These are phyloP conservation scores for Candida methanosorbosa DNA, from an alignment of 805 yeast genomes.

Conservation along the genomic window DNA sequence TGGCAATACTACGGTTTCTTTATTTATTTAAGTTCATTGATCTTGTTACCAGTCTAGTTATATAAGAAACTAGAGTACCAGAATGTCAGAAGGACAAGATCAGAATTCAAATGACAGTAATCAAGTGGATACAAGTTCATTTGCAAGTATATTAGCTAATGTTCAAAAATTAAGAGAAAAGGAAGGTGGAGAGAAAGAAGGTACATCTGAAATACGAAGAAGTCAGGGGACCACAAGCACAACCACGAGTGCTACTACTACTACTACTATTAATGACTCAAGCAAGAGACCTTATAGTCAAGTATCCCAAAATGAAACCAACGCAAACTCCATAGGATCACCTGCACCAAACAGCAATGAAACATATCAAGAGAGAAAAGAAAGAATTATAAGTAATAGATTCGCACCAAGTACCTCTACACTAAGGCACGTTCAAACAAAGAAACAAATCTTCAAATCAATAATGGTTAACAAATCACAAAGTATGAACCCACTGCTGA, in stretches of 20 bases:
- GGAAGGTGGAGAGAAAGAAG: slow-evolving; percentile 11
- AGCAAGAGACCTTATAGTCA: no score
- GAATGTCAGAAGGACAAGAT: no score
- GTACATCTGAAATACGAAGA: no score
- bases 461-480: slow-evolving; percentile 58
- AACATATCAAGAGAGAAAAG: not conserved
- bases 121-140: slow-evolving; percentile 42
- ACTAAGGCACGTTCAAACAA: slow-evolving; percentile 8
- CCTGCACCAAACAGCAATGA: not conserved
- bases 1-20: no score
- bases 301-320: not conserved
- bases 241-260: not conserved
- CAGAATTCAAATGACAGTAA: no score
- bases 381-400: not conserved
- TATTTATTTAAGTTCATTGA: no score
- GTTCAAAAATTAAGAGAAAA: slow-evolving; percentile 50
- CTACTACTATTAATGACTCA: not conserved
- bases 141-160: slow-evolving; percentile 65
- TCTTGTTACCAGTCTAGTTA: no score
- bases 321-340: not conserved
- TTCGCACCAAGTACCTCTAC: slow-evolving; percentile 1
- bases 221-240: no score
- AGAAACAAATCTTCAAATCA: slow-evolving; percentile 20
- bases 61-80: no score
- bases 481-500: slow-evolving; percentile 63